phyloP scores from a whole-genome alignment of 768 basidiomycete genomes.

The Podaxis pistillaris region DNA sequence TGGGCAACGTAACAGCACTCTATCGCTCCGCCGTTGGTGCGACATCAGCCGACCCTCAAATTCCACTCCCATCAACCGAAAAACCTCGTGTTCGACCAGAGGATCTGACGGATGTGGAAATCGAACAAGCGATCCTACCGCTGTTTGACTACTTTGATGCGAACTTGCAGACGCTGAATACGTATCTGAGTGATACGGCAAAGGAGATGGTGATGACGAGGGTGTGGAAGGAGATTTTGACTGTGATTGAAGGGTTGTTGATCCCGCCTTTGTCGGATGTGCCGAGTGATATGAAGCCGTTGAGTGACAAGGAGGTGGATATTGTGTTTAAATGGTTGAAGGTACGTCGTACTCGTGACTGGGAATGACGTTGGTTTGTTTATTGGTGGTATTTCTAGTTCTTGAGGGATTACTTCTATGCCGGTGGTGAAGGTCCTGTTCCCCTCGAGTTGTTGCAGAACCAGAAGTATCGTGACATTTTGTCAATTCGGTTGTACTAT shows the following conservation, averaged over 20 bases:
- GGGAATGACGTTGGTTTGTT: background rate
- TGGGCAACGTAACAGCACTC: slow-evolving; percentile 79
- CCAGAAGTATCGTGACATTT: slow-evolving; percentile 89
- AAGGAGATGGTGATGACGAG: slow-evolving; percentile 91
- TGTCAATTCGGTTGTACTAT: slow-evolving; percentile 91
- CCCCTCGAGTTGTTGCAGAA: slow-evolving; percentile 86
- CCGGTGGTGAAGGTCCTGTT: slow-evolving; percentile 88
- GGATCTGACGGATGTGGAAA: slow-evolving; percentile 87
- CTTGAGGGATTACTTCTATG: slow-evolving; percentile 92
- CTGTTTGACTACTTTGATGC: slow-evolving; percentile 97
- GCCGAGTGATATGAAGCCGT: slow-evolving; percentile 85
- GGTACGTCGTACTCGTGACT: slow-evolving; percentile 36
- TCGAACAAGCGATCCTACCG: slow-evolving; percentile 88
- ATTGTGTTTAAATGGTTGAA: slow-evolving; percentile 99
- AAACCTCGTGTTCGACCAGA: slow-evolving; percentile 78
- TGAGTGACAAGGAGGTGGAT: slow-evolving; percentile 96
- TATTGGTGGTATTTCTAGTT: slow-evolving; percentile 51
- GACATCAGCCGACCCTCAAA: slow-evolving; percentile 67
- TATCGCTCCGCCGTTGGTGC: slow-evolving; percentile 76
- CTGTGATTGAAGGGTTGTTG: slow-evolving; percentile 81
- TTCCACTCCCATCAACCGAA: slow-evolving; percentile 72
- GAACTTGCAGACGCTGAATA: slow-evolving; percentile 89
- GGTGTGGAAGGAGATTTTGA: slow-evolving; percentile 95
- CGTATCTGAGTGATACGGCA: slow-evolving; percentile 77
- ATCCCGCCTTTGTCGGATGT: slow-evolving; percentile 88